Percentiles rank a stretch among this genome's conserved stretches.
Conservation (phyloP, 2,329 filamentous ascomycete genomes). For the Pyrenophora graminea region DNA sequence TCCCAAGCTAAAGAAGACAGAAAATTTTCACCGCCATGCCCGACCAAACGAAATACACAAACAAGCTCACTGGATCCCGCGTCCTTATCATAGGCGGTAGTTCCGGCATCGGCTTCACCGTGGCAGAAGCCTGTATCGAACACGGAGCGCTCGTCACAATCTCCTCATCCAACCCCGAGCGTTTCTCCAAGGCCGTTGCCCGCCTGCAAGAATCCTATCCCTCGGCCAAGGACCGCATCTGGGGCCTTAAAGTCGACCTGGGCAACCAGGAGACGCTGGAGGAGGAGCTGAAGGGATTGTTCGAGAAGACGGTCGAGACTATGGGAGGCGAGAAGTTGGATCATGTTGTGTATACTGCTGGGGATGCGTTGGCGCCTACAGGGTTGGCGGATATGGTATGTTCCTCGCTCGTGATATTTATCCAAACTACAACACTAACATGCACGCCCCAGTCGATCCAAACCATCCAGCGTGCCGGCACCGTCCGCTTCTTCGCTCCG, state of each 20-base stretch:
- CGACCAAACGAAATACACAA: slow-evolving; percentile 52
- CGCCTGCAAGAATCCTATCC: slow-evolving; percentile 53
- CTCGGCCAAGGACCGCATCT: slow-evolving; percentile 45
- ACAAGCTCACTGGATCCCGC: slow-evolving; percentile 53
- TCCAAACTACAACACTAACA: too few species aligned
- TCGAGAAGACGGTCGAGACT: slow-evolving; percentile 44
- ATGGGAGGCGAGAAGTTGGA: slow-evolving; percentile 50
- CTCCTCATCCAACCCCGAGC: slow-evolving; percentile 60
- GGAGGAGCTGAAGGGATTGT: slow-evolving; percentile 52
- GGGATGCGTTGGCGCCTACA: slow-evolving; percentile 50
- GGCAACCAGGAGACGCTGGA: slow-evolving; percentile 53
- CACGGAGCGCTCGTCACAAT: slow-evolving; percentile 62
- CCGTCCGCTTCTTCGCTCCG: slow-evolving; percentile 57
- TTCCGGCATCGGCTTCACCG: slow-evolving; percentile 65
- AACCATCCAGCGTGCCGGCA: slow-evolving; percentile 49
- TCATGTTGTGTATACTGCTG: slow-evolving; percentile 64
- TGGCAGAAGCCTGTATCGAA: slow-evolving; percentile 62
- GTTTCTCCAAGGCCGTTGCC: slow-evolving; percentile 54
- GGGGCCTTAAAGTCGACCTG: slow-evolving; percentile 56
- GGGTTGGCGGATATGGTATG: slow-evolving; percentile 47
- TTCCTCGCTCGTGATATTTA: not conserved
- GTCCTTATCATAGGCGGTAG: slow-evolving; percentile 68
- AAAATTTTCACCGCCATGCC: slow-evolving; percentile 21
- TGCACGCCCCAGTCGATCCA: slow-evolving; percentile 36
- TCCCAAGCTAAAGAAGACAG: too few species aligned